phyloP scores from a whole-genome alignment of 176 grass and related monocot species.

The Cenchrus fungigraminus region DNA sequence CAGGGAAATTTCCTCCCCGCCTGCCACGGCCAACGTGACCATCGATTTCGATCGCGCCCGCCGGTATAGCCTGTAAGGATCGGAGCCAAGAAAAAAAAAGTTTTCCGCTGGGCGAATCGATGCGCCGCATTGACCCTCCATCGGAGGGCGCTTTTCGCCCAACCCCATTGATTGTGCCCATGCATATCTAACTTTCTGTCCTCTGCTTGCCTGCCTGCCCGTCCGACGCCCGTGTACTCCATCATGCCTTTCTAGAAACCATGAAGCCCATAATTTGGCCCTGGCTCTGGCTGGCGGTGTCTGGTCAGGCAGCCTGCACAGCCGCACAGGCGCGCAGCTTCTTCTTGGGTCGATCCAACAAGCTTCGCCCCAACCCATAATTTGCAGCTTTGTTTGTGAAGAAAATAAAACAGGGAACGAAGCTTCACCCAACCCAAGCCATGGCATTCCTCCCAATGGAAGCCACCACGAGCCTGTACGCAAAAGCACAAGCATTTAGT shows the following conservation, averaged over 20 bases:
- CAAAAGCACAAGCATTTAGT: not conserved
- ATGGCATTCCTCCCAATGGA: not conserved
- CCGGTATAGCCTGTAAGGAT: too few species aligned
- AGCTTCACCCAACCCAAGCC: too few species aligned
- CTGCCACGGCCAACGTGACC: too few species aligned
- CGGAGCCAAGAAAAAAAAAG: not conserved
- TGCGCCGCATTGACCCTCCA: conserved; percentile 44
- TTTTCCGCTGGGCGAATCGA: conserved; percentile 45
- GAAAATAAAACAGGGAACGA: too few species aligned
- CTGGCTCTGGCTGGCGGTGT: not conserved
- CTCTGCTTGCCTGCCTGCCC: not conserved
- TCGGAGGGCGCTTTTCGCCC: not conserved
- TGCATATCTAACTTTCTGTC: conserved; percentile 44
- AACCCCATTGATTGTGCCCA: conserved; percentile 23
- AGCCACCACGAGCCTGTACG: not conserved
- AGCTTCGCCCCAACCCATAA: too few species aligned
- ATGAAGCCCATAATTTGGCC: conserved; percentile 31
- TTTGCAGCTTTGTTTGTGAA: too few species aligned
- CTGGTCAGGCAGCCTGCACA: not conserved
- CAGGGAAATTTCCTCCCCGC: too few species aligned
- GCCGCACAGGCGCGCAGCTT: not conserved
- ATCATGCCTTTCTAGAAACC: conserved; percentile 69
- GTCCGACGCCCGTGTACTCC: not conserved
- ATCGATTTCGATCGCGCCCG: too few species aligned
- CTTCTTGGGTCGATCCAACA: not conserved